These are phyloP conservation scores for Yamadazyma paraphyllophila DNA, from an alignment of 805 yeast genomes.

Conservation along the genomic window DNA sequence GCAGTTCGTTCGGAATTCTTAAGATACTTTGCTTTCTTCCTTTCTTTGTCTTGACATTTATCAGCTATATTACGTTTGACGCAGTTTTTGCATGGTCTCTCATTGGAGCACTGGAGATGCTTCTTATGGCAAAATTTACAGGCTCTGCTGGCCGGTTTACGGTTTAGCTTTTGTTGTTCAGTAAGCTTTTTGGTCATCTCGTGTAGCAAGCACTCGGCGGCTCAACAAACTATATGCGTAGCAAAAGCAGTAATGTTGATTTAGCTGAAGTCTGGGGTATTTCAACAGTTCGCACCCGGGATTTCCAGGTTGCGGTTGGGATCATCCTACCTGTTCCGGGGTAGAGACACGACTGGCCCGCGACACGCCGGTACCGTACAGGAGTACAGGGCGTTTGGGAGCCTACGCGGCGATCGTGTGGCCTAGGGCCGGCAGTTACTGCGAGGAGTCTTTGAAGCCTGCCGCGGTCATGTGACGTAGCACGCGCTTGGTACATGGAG, in stretches of 20 bases:
- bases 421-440: too few species aligned
- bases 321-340: neutral
- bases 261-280: conserved; percentile 4
- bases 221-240: too few species aligned
- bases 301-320: conserved; percentile 3
- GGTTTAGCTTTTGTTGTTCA: conserved; percentile 46
- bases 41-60: conserved; percentile 55
- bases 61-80: conserved; percentile 55
- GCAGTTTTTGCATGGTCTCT: conserved; percentile 73
- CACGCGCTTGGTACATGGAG: too few species aligned
- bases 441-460: too few species aligned
- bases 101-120: conserved; percentile 69
- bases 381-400: too few species aligned
- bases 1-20: conserved; percentile 6
- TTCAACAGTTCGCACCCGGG: conserved; percentile 4
- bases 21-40: conserved; percentile 50
- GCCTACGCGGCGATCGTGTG: too few species aligned
- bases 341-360: neutral
- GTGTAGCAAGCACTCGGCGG: neutral
- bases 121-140: conserved; percentile 71
- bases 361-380: too few species aligned
- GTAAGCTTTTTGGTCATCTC: conserved; percentile 64
- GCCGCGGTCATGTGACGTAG: too few species aligned
- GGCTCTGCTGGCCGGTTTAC: conserved; percentile 68
- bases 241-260: neutral